Base-by-base conservation (phyloP, 2,329 filamentous ascomycete genomes). In the Epichloe amarillans region DNA sequence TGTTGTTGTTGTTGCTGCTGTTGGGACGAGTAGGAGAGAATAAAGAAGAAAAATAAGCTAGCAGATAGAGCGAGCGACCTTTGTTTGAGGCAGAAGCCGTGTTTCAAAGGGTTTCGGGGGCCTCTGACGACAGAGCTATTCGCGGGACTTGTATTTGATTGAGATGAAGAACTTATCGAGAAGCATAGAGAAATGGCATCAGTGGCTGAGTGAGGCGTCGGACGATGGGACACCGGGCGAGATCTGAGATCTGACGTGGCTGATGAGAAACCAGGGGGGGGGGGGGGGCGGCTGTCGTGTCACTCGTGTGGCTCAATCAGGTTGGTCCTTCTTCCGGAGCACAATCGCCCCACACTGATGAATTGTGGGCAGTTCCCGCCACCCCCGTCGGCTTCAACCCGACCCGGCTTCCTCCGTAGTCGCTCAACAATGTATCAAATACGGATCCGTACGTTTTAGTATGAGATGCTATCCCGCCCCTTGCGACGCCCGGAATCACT, bases 171-270 rank as follows among this genome's bases (percentile, higher is more conserved):
- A n/a, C 1, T 11, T 4, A 4, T 30, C 30, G 30, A 30, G 30
- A 30, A 15, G 37, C 14, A 38, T n/a, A n/a, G n/a, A 14, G 14
- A 38, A n/a, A 14, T 38, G 37, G 8, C 37, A 38, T 3, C 14
- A 4, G 26, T 30, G 26, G 26, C 7, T 8, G 26, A 30, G 26
- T 30, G 26, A 30, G 26, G 26, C 26, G 26, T 30, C 26, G 10
- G 26, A 30, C 37, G 17, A 21, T n/a, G 12, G 35, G 23, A 26
- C 53, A 53, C 56, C 52, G 53, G 52, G 23, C 23, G 23, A 23
- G 23, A 23, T 23, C 23, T 23, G 58, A 60, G 30, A 30, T 59
- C 53, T 55, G 52, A 56, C 55, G 53, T 55, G 53, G 46, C 50
- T 54, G 55, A 54, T 54, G 55, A 54, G 45, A 17, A 42, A 42